Conservation (phyloP, 129 eudicot genomes). For the Ambrosia artemisiifolia region DNA sequence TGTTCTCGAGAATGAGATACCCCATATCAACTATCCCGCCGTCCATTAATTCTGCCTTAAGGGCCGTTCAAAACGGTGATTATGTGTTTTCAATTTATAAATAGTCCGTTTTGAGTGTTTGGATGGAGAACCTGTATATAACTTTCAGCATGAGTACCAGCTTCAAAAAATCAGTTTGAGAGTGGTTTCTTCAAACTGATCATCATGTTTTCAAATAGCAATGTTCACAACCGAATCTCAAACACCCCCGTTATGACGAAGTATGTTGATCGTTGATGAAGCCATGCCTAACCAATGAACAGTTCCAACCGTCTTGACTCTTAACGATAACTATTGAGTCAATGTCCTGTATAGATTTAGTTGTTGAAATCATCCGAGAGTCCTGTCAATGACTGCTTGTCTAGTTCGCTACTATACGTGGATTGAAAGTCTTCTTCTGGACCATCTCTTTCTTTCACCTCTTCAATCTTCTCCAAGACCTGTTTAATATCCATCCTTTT, state of each 20-base stretch:
- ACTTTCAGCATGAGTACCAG: background rate
- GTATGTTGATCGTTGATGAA: constrained; percentile 7
- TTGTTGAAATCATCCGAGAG: constrained; percentile 28
- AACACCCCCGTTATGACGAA: background rate
- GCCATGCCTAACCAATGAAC: constrained; percentile 12
- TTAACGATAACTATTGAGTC: background rate
- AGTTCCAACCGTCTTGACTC: constrained; percentile 13
- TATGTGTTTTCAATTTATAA: background rate
- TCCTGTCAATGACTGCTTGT: constrained; percentile 37
- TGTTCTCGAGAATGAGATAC: constrained; percentile 10
- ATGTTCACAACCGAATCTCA: background rate
- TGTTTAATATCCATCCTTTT: constrained; percentile 68
- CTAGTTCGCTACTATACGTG: constrained; percentile 45
- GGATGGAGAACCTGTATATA: background rate
- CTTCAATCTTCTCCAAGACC: constrained; percentile 67
- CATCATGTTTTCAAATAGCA: background rate
- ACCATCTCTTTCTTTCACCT: constrained; percentile 57
- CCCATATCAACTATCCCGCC: background rate
- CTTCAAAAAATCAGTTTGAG: background rate
- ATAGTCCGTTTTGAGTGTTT: background rate
- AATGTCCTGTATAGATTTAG: constrained; percentile 7
- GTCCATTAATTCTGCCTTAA: background rate
- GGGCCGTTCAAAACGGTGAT: background rate
- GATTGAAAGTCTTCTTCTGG: constrained; percentile 53
- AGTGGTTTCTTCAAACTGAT: background rate